phyloP scores from a whole-genome alignment of 768 basidiomycete species.

The Calocera cornea region DNA sequence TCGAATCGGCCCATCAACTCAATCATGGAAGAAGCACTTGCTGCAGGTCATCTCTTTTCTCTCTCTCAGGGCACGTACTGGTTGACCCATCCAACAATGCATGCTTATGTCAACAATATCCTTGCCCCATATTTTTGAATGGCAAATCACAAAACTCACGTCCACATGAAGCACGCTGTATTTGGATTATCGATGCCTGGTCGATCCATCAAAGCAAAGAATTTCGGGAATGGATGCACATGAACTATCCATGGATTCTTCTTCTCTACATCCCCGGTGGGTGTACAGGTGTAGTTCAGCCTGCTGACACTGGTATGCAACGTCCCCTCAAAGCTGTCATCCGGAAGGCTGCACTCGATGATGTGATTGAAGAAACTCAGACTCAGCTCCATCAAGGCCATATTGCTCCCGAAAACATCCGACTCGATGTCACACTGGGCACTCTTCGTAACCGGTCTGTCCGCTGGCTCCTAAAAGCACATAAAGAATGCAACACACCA shows the following conservation, averaged over 20 bases:
- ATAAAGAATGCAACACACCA: background rate
- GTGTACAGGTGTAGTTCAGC: conserved; percentile 22
- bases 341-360: background rate
- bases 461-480: background rate
- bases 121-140: conserved; percentile 9
- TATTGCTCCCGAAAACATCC: background rate
- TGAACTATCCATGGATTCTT: conserved; percentile 23
- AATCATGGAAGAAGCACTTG: conserved; percentile 11
- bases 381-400: background rate
- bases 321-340: conserved; percentile 20
- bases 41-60: conserved; percentile 19
- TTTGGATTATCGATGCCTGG: conserved; percentile 15
- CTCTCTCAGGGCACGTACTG: conserved; percentile 16
- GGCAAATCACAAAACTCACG: conserved; percentile 5
- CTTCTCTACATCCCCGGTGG: conserved; percentile 25
- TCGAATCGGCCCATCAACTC: conserved; percentile 10
- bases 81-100: conserved; percentile 10
- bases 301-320: conserved; percentile 24
- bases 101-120: conserved; percentile 1
- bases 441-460: background rate
- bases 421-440: background rate
- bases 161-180: background rate
- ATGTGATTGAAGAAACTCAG: background rate
- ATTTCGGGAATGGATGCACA: conserved; percentile 27
- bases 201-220: conserved; percentile 27